A percentile compares a stretch with the other conserved stretches of the same genome.
These are phyloP conservation scores for Rhizoclosmatium sp. DNA, from an alignment of 192 early-diverging fungal genomes.

Conservation along the genomic window DNA sequence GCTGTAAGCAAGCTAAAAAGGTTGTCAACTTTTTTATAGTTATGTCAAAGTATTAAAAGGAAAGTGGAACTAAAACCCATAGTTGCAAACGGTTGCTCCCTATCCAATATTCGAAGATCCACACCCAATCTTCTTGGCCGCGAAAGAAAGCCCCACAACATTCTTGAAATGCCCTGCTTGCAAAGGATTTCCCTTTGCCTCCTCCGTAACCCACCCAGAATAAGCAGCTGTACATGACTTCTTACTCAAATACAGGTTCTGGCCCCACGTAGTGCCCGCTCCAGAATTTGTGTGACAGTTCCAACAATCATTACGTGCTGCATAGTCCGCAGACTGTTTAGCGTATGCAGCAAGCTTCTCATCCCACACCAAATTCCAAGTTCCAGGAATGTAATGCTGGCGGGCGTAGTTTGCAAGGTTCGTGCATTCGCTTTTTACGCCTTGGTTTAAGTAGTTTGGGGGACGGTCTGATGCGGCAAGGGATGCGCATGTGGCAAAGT, in stretches of 20 bases:
- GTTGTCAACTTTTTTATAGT: too few relatives aligned
- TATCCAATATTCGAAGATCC: too few relatives aligned
- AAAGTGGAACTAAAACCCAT: too few relatives aligned
- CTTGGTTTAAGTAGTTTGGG: not conserved
- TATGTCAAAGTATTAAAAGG: too few relatives aligned
- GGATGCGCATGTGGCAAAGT: not conserved
- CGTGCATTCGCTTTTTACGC: not conserved
- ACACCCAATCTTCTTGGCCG: too few relatives aligned
- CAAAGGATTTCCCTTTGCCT: not conserved
- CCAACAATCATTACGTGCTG: not conserved
- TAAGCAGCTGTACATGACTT: not conserved
- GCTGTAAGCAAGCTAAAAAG: too few relatives aligned
- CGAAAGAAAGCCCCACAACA: not conserved
- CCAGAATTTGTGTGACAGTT: constrained; percentile 11
- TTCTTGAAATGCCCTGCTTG: constrained; percentile 14
- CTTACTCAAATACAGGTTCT: constrained; percentile 6
- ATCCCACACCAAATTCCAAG: not conserved
- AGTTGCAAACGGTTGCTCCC: too few relatives aligned
- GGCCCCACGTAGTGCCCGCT: constrained; percentile 8
- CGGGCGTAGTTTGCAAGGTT: not conserved
- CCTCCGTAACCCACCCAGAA: constrained; percentile 5
- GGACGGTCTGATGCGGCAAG: not conserved
- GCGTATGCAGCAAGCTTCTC: not conserved
- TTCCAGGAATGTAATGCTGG: not conserved
- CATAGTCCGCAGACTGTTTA: not conserved